These are phyloP conservation scores for Cladosporium austrohemisphaericum DNA, from an alignment of 2,329 filamentous ascomycete species.

Conservation along the genomic window DNA sequence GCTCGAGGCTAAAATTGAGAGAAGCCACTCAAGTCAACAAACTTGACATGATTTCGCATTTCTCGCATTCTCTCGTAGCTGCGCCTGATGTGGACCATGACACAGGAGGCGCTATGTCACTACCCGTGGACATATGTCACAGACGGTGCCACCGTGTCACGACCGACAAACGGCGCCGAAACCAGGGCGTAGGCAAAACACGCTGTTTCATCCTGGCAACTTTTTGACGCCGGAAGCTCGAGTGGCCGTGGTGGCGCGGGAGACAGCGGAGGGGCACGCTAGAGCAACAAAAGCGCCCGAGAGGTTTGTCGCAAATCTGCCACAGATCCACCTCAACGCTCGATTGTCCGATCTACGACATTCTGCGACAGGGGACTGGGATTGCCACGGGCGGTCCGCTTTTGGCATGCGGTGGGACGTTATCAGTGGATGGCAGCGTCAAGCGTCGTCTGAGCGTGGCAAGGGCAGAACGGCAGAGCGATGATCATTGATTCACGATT, in stretches of 20 bases:
- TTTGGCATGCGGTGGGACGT: neutral
- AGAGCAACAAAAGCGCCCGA: slow-evolving; percentile 6
- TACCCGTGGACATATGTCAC: neutral
- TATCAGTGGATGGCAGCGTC: neutral
- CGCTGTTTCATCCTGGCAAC: slow-evolving; percentile 13
- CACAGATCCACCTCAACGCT: slow-evolving; percentile 10
- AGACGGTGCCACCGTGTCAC: neutral
- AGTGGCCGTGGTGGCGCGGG: neutral
- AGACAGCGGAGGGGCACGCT: neutral
- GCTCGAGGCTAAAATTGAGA: neutral
- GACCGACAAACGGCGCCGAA: too few species aligned
- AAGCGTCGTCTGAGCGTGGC: slow-evolving; percentile 9
- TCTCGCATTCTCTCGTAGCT: too few species aligned
- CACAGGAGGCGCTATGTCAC: slow-evolving; percentile 5
- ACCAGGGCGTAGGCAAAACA: slow-evolving; percentile 6
- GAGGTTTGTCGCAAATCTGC: slow-evolving; percentile 12
- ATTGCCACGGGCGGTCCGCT: slow-evolving; percentile 4
- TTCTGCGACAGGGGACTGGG: slow-evolving; percentile 9
- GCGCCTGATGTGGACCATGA: neutral
- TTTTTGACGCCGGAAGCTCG: too few species aligned
- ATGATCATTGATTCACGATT: neutral
- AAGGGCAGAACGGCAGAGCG: neutral
- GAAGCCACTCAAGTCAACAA: neutral
- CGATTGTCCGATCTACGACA: slow-evolving; percentile 11
- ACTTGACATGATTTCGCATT: too few species aligned